A percentile compares a stretch with the other conserved stretches of the same genome.
Conservation (phyloP, 441 rosid genomes). For the Euphorbia celastroides region DNA sequence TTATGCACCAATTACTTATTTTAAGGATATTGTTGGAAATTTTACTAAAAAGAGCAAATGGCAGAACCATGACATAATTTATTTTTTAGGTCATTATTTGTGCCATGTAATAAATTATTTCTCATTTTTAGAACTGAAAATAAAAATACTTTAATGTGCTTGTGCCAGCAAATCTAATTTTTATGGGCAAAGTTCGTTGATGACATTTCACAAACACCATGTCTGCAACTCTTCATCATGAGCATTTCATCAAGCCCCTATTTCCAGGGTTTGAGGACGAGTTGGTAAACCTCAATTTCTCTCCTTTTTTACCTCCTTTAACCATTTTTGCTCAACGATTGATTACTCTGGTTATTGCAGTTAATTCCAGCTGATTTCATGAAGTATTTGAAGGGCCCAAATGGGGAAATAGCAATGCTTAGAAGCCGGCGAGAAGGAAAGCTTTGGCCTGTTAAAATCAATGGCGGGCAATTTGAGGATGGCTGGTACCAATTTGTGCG, state of each 20-base stretch:
- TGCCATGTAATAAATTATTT: too few species aligned
- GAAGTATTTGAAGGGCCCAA: constrained; percentile 6
- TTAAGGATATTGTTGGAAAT: too few species aligned
- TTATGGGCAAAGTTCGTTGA: too few species aligned
- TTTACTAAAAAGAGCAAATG: too few species aligned
- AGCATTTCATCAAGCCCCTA: constrained; percentile 23
- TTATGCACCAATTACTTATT: too few species aligned
- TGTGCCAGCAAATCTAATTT: too few species aligned
- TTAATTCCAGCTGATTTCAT: constrained; percentile 18
- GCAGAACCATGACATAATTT: too few species aligned
- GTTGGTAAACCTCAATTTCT: constrained; percentile 1
- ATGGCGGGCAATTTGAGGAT: constrained; percentile 13
- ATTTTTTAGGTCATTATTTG: too few species aligned
- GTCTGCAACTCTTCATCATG: neutral
- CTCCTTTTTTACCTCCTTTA: neutral
- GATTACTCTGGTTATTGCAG: constrained; percentile 8
- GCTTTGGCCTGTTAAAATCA: constrained; percentile 16
- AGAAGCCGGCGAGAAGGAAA: constrained; percentile 10
- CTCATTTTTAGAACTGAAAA: too few species aligned
- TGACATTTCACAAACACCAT: neutral
- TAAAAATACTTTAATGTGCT: too few species aligned
- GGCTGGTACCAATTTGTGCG: constrained; percentile 20
- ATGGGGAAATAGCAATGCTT: neutral
- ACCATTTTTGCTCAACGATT: neutral
- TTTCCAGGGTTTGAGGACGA: constrained; percentile 16